Evolutionary conservation across 2,329 filamentous ascomycete genomes (phyloP), one percentile per base, ranked within the genome.

Genomic region (Teratosphaeria destructans): DNA sequence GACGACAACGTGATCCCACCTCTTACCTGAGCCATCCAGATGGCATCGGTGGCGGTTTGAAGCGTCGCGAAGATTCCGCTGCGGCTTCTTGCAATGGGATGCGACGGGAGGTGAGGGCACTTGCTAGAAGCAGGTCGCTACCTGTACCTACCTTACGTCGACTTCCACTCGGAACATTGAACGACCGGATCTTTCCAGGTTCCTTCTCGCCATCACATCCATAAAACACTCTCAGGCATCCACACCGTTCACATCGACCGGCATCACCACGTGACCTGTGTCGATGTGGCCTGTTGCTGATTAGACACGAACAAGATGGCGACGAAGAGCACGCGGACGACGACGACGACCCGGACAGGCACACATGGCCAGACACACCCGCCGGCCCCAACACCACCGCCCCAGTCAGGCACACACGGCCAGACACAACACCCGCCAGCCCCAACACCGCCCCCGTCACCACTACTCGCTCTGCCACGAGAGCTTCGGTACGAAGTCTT

Each of bases 401-500:
- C 19, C 19, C 19, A 19, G 19, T 19, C 37, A 16, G 37, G 12
- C 37, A n/a, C 37, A 5, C 23, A 12, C 19, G 3, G 52, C 52
- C 7, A 26, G 4, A n/a, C 52, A 8, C 4, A n/a, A 8, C 4
- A n/a, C 12, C 6, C 52, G 52, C 52, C 16, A 3, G 52, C 23
- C 12, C 23, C 12, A 23, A 10, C 7, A 23, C 8, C 23, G 19
- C 23, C 23, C 3, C 5, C 1, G 23, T 53, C 52, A 19, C 52
- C 34, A 35, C 43, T 62, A 16, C 47, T 60, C 14, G 16, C 27
- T 7, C 58, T 62, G 7, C 59, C 59, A 10, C 59, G 34, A 11
- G 60, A 62, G 56, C 58, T 61, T 4, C 35, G 56, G 3, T 59
- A 59, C 47, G 43, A 56, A 19, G 57, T 61, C 56, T 60, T 54